A percentile compares a stretch with the other conserved stretches of the same genome.
Conservation (phyloP, 2,329 filamentous ascomycete genomes). For the Colletotrichum spinosum region DNA sequence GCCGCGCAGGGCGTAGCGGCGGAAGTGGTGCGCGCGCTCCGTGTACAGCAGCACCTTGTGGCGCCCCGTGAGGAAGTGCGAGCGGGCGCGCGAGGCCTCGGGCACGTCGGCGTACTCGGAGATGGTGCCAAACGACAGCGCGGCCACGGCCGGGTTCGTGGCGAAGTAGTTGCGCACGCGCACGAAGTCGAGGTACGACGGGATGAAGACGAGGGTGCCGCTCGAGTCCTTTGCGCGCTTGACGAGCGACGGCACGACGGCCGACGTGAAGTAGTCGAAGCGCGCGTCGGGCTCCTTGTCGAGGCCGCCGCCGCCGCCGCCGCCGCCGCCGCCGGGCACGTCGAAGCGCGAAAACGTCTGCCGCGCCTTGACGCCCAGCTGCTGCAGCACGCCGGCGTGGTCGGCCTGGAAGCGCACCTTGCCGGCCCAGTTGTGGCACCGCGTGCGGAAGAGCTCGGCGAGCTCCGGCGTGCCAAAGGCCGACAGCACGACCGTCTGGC, state of each 20-base stretch:
- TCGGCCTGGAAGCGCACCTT: conserved; percentile 78
- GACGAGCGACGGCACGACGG: conserved; percentile 80
- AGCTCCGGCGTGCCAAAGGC: conserved; percentile 91
- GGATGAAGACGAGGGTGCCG: conserved; percentile 89
- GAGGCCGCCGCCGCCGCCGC: conserved; percentile 67
- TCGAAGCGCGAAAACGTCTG: conserved; percentile 94
- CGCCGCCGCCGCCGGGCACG: conserved; percentile 48
- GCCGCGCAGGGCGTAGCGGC: conserved; percentile 84
- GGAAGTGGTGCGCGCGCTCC: conserved; percentile 96
- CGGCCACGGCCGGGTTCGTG: conserved; percentile 68
- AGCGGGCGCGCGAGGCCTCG: conserved; percentile 85
- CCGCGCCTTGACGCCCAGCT: conserved; percentile 76
- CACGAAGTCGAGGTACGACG: conserved; percentile 95
- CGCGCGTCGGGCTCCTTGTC: conserved; percentile 85
- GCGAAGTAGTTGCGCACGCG: conserved; percentile 93
- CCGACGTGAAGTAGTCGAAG: conserved; percentile 90
- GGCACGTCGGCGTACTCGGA: conserved; percentile 87
- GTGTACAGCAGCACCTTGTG: conserved; percentile 91
- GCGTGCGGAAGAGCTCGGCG: conserved; percentile 79
- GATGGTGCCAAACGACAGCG: conserved; percentile 80
- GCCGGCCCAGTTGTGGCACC: conserved; percentile 85
- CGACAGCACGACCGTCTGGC: conserved; percentile 86
- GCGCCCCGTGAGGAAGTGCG: conserved; percentile 86
- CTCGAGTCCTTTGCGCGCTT: conserved; percentile 72
- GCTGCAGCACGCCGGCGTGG: conserved; percentile 79